Evolutionary conservation across 129 eudicot species (phyloP).

Genomic region (Mikania micrantha): DNA sequence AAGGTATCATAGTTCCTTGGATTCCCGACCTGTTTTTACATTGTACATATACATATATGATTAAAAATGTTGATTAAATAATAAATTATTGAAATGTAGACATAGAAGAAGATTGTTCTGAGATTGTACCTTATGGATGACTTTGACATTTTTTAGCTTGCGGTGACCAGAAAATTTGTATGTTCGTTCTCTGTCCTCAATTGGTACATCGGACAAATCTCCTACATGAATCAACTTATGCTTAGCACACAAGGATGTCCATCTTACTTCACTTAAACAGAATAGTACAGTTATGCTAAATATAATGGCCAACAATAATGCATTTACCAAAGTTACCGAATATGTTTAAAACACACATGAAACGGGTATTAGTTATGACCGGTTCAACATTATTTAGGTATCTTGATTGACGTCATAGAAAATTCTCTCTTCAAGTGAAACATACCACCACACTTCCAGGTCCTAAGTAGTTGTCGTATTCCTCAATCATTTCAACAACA

Average conservation of each 20-base stretch:
- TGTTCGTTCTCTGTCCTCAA: constrained; percentile 54
- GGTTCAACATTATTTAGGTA: background rate
- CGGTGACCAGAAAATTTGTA: constrained; percentile 45
- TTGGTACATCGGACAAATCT: constrained; percentile 77
- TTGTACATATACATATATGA: background rate
- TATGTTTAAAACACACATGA: background rate
- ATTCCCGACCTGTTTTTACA: constrained; percentile 54
- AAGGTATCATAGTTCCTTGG: constrained; percentile 63
- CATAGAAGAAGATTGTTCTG: background rate
- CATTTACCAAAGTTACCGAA: background rate
- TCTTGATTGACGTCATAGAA: background rate
- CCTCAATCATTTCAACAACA: constrained; percentile 81
- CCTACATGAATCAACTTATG: constrained; percentile 36
- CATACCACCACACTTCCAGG: constrained; percentile 94
- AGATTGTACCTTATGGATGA: constrained; percentile 60
- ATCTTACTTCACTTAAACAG: too few species aligned
- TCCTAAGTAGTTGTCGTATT: constrained; percentile 87
- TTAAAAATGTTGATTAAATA: background rate
- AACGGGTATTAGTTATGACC: too few species aligned
- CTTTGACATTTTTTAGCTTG: constrained; percentile 58
- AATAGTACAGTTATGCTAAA: background rate
- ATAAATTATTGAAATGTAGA: background rate
- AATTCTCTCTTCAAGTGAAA: background rate
- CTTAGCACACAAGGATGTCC: constrained; percentile 2
- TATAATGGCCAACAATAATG: background rate